These are phyloP conservation scores for Picea glauca DNA, from an alignment of 75 land plant species.

Conservation along the genomic window DNA sequence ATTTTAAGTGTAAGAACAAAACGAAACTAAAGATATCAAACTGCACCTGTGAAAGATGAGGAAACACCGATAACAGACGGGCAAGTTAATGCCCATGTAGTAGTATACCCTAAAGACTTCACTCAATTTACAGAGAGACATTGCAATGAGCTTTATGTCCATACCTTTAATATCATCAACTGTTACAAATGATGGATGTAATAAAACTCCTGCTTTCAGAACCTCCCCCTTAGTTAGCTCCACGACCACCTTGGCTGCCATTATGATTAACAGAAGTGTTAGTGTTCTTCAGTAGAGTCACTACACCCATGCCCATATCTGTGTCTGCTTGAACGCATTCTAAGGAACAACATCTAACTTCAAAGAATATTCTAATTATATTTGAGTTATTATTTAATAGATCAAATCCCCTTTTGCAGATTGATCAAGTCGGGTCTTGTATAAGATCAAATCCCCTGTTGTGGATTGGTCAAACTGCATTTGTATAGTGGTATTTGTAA, in stretches of 20 bases:
- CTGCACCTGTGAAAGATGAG: not conserved
- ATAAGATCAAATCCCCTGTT: no score
- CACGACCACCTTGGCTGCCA: slow-evolving; percentile 51
- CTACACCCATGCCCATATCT: not conserved
- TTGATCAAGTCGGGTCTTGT: no score
- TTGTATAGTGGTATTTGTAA: no score
- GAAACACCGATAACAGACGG: not conserved
- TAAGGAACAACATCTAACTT: no score
- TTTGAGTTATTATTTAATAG: no score
- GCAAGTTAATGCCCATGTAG: not conserved
- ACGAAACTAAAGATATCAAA: not conserved
- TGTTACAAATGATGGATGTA: slow-evolving; percentile 61
- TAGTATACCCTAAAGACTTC: not conserved
- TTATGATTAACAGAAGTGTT: not conserved
- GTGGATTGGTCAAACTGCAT: no score
- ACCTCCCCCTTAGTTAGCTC: slow-evolving; percentile 33
- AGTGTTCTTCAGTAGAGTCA: not conserved
- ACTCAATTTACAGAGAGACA: not conserved
- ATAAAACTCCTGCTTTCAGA: slow-evolving; percentile 63
- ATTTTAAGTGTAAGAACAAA: not conserved
- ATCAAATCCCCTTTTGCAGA: no score
- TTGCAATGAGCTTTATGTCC: slow-evolving; percentile 17
- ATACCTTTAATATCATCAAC: slow-evolving; percentile 64
- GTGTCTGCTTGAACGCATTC: not conserved
- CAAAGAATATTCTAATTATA: no score